These are phyloP conservation scores for Entonaema liquescens DNA, from an alignment of 495 filamentous ascomycete genomes.

Conservation along the genomic window DNA sequence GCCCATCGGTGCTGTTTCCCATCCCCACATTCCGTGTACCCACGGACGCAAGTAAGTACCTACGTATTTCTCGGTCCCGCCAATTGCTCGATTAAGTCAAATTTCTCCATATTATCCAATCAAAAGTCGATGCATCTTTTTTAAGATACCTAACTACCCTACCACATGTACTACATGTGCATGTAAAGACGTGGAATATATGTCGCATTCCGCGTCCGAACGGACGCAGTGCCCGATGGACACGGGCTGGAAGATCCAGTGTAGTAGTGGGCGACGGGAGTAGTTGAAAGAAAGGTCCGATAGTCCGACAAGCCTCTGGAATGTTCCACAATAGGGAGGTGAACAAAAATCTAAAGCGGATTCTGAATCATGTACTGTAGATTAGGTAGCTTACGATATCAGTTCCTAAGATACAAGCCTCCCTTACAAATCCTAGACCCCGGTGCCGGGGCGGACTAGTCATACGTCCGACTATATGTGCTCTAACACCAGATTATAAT, in stretches of 20 bases:
- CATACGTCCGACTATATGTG: not conserved
- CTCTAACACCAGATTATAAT: not conserved
- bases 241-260: not conserved
- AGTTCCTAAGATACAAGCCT: not conserved
- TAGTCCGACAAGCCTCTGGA: not conserved
- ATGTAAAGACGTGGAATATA: not conserved
- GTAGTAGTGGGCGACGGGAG: not conserved
- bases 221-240: slow-evolving; percentile 1
- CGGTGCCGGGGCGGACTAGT: not conserved
- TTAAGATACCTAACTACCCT: not conserved
- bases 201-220: not conserved
- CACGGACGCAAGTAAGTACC: not conserved
- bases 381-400: not conserved
- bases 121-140: not conserved
- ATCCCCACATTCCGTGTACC: not conserved
- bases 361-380: not conserved
- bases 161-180: not conserved
- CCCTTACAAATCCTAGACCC: not conserved
- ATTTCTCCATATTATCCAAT: not conserved
- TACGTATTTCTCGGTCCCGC: slow-evolving; percentile 14
- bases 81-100: slow-evolving; percentile 34
- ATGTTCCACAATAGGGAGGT: not conserved
- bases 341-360: not conserved
- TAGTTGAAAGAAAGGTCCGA: not conserved
- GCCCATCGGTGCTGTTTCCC: slow-evolving; percentile 10